Evolutionary conservation across 2,329 filamentous ascomycete species (phyloP).

Genomic region (Apiospora phragmitis): DNA sequence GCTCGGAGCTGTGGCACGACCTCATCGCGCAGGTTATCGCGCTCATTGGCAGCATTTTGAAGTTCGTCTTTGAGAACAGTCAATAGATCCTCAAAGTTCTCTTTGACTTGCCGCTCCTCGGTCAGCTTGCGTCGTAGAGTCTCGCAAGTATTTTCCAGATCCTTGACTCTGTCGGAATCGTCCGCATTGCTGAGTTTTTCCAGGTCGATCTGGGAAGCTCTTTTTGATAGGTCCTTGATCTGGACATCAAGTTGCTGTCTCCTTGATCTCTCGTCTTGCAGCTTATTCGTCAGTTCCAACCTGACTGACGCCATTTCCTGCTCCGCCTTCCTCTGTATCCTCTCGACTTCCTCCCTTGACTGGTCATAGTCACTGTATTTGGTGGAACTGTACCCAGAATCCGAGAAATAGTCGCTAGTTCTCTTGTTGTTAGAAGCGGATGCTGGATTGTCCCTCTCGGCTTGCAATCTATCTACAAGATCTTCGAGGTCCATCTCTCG

Average conservation of each 20-base stretch:
- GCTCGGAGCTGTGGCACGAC: constrained; percentile 77
- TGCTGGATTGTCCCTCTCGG: constrained; percentile 65
- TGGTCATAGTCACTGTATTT: constrained; percentile 70
- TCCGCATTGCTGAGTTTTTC: constrained; percentile 57
- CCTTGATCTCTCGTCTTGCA: constrained; percentile 81
- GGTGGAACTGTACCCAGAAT: constrained; percentile 86
- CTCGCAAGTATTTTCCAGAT: constrained; percentile 79
- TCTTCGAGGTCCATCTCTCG: constrained; percentile 97
- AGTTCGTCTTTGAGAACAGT: constrained; percentile 81
- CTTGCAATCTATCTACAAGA: constrained; percentile 81
- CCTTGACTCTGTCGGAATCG: constrained; percentile 64
- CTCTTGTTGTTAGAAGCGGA: constrained; percentile 65
- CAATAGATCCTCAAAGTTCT: constrained; percentile 91
- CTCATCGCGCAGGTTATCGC: constrained; percentile 89
- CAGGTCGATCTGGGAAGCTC: constrained; percentile 64
- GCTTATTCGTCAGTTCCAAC: constrained; percentile 78
- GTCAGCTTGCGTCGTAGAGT: constrained; percentile 78
- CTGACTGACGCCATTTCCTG: constrained; percentile 88
- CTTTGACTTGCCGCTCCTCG: constrained; percentile 84
- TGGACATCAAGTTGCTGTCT: constrained; percentile 79
- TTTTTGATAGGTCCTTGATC: constrained; percentile 78
- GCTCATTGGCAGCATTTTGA: constrained; percentile 79
- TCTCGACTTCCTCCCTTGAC: constrained; percentile 73
- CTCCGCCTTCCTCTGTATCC: constrained; percentile 78
- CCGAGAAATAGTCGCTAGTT: constrained; percentile 97